These are phyloP conservation scores for Chytriomyces sp. DNA, from an alignment of 192 early-diverging fungal genomes.

Conservation along the genomic window DNA sequence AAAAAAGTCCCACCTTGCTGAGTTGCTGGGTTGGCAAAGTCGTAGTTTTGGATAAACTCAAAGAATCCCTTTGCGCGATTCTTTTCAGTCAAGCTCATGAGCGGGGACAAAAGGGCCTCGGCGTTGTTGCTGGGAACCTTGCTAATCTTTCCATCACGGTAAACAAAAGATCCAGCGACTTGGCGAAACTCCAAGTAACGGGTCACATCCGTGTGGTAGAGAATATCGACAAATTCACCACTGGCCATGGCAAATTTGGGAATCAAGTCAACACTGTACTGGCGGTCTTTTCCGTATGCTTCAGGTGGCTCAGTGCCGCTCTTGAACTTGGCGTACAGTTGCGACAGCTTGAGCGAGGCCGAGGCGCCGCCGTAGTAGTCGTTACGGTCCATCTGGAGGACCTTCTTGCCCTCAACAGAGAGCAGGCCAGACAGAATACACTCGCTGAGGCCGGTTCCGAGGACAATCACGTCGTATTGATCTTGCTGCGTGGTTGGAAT, in stretches of 20 bases:
- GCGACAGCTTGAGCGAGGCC: conserved; percentile 87
- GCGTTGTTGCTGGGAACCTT: conserved; percentile 91
- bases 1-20: conserved; percentile 50
- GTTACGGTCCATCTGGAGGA: background rate
- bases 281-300: conserved; percentile 69
- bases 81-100: conserved; percentile 95
- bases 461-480: conserved; percentile 44
- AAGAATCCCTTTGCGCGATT: conserved; percentile 92
- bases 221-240: conserved; percentile 94
- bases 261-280: conserved; percentile 97
- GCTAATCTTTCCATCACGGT: conserved; percentile 84
- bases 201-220: conserved; percentile 97
- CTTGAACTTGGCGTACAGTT: conserved; percentile 53
- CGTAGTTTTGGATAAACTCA: conserved; percentile 88
- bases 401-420: conserved; percentile 55
- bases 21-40: conserved; percentile 70
- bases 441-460: conserved; percentile 55
- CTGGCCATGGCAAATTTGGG: conserved; percentile 99
- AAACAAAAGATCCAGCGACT: conserved; percentile 91
- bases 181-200: conserved; percentile 98
- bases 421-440: conserved; percentile 54
- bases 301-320: conserved; percentile 42
- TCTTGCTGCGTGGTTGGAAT: conserved; percentile 5
- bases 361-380: conserved; percentile 91
- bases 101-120: conserved; percentile 83